These are phyloP conservation scores for Fraxinus americana DNA, from an alignment of 257 asterid species.

Conservation along the genomic window DNA sequence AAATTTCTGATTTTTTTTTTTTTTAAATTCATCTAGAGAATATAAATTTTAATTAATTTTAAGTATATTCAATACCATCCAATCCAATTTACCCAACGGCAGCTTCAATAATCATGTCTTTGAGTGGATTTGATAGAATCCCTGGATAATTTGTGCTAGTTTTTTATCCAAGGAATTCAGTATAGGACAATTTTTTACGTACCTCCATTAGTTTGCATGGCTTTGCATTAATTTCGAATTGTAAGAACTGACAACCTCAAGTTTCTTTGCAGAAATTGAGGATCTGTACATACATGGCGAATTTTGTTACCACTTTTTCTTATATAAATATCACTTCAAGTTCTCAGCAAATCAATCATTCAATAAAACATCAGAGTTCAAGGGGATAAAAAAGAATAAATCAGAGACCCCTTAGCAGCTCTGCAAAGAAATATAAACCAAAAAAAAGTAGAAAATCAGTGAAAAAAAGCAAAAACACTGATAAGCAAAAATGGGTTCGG, in stretches of 20 bases:
- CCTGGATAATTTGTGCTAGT: background rate
- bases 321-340: background rate
- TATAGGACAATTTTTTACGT: background rate
- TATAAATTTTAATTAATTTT: background rate
- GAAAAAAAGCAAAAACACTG: background rate
- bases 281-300: background rate
- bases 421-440: constrained; percentile 11
- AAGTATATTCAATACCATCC: background rate
- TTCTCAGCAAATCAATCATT: background rate
- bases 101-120: background rate
- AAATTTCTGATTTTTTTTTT: background rate
- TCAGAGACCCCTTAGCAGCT: constrained; percentile 18
- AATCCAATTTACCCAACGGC: background rate
- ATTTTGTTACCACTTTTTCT: background rate
- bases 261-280: background rate
- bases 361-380: constrained; percentile 16
- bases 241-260: background rate
- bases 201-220: background rate
- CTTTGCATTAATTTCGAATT: background rate
- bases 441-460: constrained; percentile 1
- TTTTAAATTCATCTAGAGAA: background rate
- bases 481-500: constrained; percentile 28
- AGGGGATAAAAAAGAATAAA: constrained; percentile 4
- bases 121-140: background rate
- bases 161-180: background rate